Conservation (phyloP, 2,329 filamentous ascomycete species). For the Colletotrichum graminicola region DNA sequence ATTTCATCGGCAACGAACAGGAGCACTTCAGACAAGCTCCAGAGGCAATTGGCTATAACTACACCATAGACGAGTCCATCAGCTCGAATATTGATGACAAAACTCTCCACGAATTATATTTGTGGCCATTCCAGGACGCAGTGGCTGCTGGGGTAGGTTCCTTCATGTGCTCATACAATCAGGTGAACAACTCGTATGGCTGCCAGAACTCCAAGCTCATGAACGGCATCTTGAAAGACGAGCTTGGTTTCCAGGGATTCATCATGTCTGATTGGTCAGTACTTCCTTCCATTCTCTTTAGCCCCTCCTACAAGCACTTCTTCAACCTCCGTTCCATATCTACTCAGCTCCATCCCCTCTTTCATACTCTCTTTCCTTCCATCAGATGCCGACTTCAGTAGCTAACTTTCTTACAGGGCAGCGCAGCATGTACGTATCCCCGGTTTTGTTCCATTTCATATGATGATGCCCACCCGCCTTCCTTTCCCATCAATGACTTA, state of each 20-base stretch:
- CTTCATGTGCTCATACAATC: slow-evolving; percentile 79
- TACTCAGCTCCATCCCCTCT: too few relatives aligned
- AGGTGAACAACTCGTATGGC: slow-evolving; percentile 82
- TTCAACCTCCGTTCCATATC: too few relatives aligned
- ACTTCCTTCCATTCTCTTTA: background rate
- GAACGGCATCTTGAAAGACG: slow-evolving; percentile 82
- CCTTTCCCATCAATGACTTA: too few relatives aligned
- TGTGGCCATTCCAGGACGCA: slow-evolving; percentile 83
- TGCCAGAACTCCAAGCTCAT: slow-evolving; percentile 84
- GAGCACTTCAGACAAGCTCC: slow-evolving; percentile 78
- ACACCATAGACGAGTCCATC: slow-evolving; percentile 70
- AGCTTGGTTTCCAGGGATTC: slow-evolving; percentile 85
- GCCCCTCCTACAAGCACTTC: too few relatives aligned
- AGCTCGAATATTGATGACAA: slow-evolving; percentile 78
- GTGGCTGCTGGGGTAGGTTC: slow-evolving; percentile 74
- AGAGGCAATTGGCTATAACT: slow-evolving; percentile 67
- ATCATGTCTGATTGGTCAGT: slow-evolving; percentile 80
- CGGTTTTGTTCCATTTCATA: too few relatives aligned
- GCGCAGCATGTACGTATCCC: slow-evolving; percentile 9
- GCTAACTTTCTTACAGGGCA: slow-evolving; percentile 3
- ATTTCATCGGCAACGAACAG: slow-evolving; percentile 81
- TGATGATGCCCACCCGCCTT: background rate
- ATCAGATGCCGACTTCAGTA: background rate
- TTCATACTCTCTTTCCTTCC: too few relatives aligned
- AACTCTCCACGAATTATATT: slow-evolving; percentile 80